Evolutionary conservation across 495 filamentous ascomycete species (phyloP), one percentile per base, ranked within the genome.

Genomic region (Terfezia claveryi): DNA sequence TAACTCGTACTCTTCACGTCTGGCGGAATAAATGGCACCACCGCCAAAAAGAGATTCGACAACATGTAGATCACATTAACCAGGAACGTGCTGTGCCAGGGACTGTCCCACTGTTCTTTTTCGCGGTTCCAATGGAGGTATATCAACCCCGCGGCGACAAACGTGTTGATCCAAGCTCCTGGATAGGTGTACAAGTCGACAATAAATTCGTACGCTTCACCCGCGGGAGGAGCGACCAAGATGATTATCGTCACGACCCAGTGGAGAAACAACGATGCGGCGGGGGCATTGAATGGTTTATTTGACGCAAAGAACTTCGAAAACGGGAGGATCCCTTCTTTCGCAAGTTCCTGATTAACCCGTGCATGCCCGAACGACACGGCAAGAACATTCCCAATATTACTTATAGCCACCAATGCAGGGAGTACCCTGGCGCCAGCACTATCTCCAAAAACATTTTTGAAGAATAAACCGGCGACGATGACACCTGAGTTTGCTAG

Each of bases 361-460:
- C 80, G 73, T 17, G 76, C 76, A 61, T 83, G 80, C 0, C 79
- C 79, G 65, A 83, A 86, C 52, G 79, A 78, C 55, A 83, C 78
- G 38, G 73, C 73, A 38, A 84, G 66, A 36, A 85, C 80, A 59
- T 85, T 86, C 16, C 80, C 81, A 58, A 82, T 75, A 10, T 79
- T 79, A 37, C 79, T 82, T n/a, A 85, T 65, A 2, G 81, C 80
- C 14, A 85, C 80, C 51, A 84, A 81, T 37, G 80, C 80, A 10
- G 79, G 77, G 56, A 85, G 75, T 49, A 74, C 77, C 51, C 71
- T 72, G 59, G 77, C 75, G 10, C 69, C 72, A 0, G 74, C 75
- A 6, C 67, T 68, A 36, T 69, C 65, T 10, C 80, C 79, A 57
- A 83, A 80, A 51, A 84, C 73, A 56, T 84, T 82, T 20, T 74